phyloP scores from a whole-genome alignment of 208 protist genomes.

The Acanthamoeba lenticulata region DNA sequence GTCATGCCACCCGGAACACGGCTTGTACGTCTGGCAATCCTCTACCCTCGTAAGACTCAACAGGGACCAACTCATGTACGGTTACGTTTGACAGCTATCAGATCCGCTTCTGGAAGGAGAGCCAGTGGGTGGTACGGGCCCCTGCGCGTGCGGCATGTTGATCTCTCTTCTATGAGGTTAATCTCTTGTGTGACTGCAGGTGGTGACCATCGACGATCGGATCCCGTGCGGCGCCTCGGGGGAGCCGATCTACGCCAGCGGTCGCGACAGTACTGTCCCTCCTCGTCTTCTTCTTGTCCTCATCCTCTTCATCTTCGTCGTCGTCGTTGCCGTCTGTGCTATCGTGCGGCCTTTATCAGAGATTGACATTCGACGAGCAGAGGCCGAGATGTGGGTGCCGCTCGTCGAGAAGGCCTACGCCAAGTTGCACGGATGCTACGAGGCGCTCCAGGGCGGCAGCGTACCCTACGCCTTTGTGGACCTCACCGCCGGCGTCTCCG shows the following conservation, averaged over 20 bases:
- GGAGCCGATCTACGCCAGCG: background rate
- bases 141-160: too few relatives aligned
- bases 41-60: background rate
- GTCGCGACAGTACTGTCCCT: background rate
- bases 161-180: background rate
- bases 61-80: background rate
- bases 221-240: background rate
- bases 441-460: slow-evolving; percentile 57
- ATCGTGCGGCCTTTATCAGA: background rate
- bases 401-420: slow-evolving; percentile 80
- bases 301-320: background rate
- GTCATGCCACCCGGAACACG: slow-evolving; percentile 11
- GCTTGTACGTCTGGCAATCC: background rate
- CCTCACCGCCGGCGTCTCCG: slow-evolving; percentile 60
- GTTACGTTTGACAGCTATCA: background rate
- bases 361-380: background rate
- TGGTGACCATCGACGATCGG: slow-evolving; percentile 62
- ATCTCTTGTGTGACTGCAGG: background rate
- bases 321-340: background rate
- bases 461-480: slow-evolving; percentile 59
- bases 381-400: slow-evolving; percentile 72
- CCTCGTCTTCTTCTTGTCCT: background rate
- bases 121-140: background rate
- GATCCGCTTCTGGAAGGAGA: background rate
- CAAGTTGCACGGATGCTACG: slow-evolving; percentile 72